Base-by-base conservation (phyloP, 1,284 basidiomycete genomes). In the Leccinum fallax region DNA sequence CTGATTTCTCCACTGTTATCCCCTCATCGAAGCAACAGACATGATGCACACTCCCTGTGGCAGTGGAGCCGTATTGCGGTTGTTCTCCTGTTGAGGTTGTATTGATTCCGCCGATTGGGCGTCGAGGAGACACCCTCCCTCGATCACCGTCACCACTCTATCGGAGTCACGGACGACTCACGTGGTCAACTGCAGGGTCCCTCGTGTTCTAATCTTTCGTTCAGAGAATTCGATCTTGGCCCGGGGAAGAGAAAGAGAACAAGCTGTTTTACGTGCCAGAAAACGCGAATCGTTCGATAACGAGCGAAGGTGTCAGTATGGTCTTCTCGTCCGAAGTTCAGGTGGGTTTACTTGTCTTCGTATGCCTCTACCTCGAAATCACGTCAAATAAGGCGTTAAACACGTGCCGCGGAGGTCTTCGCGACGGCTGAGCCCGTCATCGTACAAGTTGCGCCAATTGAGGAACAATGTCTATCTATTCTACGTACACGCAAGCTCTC, bases 171-270 rank as follows among this genome's bases (percentile, higher is more conserved):
- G 55, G 67, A 66, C 9, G 32, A 8, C 61, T 63, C 69, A 67
- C 66, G 70, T 73, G 71, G 58, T 28, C 9, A 13, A 48, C 56
- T 61, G 71, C 69, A 70, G 70, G 70, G 38, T 21, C 5, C 71
- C 69, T 70, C 69, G 59, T 73, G 69, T 70, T 67, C 54, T 54
- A 55, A 60, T 55, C 49, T 53, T 56, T 61, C 28, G 48, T 55
- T 53, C 55, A 52, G 49, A 64, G 28, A 59, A 36, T 26, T 55
- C 34, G 60, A 66, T 70, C 43, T 13, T 60, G 34, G 48, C 59
- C 52, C 43, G 43, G 38, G 49, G 26, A n/a, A 54, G 46, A 53
- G 28, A 32, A 43, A 26, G 34, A 30, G 43, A 53, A 16, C 53
- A 24, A 32, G 52, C 5, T 56, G 2, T 63, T 63, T 72, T 69